These are phyloP conservation scores for Neurospora sp. DNA, from an alignment of 495 filamentous ascomycete species.

Conservation along the genomic window DNA sequence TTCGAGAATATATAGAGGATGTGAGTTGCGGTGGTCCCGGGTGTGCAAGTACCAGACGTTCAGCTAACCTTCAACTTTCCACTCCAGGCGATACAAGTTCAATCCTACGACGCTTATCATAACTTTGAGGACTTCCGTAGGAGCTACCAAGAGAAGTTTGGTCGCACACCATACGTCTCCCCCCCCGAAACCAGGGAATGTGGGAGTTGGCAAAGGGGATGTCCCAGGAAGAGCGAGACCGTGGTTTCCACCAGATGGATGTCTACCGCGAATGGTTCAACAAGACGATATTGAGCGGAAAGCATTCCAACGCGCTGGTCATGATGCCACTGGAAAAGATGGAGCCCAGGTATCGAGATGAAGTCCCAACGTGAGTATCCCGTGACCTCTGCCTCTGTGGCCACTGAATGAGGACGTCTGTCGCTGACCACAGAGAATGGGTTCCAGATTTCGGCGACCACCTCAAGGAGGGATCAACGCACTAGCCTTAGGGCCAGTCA, in stretches of 20 bases:
- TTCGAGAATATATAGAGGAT: background rate
- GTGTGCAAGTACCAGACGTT: background rate
- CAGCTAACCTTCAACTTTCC: background rate
- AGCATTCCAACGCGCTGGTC: too few species aligned
- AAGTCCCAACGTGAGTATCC: too few species aligned
- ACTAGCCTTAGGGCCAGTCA: background rate
- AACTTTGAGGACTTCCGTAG: background rate
- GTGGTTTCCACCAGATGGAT: background rate
- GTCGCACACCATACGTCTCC: background rate
- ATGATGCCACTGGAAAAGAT: too few species aligned
- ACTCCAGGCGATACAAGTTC: background rate
- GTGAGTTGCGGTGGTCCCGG: background rate
- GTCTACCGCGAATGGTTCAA: background rate
- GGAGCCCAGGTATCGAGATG: too few species aligned
- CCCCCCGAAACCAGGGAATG: background rate
- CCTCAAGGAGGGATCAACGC: too few species aligned
- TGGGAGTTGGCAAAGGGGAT: background rate
- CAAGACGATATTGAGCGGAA: background rate
- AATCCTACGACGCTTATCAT: background rate
- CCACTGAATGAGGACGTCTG: background rate
- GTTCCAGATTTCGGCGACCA: too few species aligned
- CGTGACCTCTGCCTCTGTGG: too few species aligned
- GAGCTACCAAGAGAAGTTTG: background rate
- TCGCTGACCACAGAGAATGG: too few species aligned
- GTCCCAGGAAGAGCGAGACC: background rate